phyloP scores from a whole-genome alignment of 73 alveolate species.

The Effrenium voratum region DNA sequence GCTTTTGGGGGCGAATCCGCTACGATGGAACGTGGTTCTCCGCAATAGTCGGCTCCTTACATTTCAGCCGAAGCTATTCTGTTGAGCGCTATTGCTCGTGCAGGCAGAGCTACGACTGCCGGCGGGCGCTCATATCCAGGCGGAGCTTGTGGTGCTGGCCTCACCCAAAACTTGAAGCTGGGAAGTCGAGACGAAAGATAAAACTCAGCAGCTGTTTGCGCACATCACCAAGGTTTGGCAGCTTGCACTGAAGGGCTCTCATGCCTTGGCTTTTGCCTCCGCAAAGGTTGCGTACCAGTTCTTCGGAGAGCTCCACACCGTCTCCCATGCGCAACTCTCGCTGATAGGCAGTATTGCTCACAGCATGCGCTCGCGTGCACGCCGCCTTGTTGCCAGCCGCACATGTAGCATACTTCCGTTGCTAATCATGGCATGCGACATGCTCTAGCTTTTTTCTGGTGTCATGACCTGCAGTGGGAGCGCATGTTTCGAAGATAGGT shows the following conservation, averaged over 20 bases:
- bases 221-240: no score
- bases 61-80: not conserved
- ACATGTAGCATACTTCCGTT: no score
- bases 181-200: not conserved
- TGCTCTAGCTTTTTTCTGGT: no score
- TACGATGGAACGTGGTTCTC: constrained; percentile 62
- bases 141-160: constrained; percentile 8
- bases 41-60: not conserved
- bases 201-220: not conserved
- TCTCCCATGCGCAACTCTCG: constrained; percentile 78
- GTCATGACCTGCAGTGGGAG: no score
- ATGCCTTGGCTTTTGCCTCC: no score
- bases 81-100: not conserved
- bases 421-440: no score
- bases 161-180: not conserved
- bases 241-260: no score
- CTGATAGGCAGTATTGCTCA: constrained; percentile 50
- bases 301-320: constrained; percentile 59
- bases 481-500: no score
- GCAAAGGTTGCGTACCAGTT: constrained; percentile 64
- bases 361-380: not conserved
- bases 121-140: constrained; percentile 11
- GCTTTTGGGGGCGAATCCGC: constrained; percentile 76
- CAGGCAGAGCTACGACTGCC: constrained; percentile 54
- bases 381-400: no score